Percentiles rank a stretch among this genome's conserved stretches.
Conservation (phyloP, 1,284 basidiomycete species). For the Malassezia vespertilionis region DNA sequence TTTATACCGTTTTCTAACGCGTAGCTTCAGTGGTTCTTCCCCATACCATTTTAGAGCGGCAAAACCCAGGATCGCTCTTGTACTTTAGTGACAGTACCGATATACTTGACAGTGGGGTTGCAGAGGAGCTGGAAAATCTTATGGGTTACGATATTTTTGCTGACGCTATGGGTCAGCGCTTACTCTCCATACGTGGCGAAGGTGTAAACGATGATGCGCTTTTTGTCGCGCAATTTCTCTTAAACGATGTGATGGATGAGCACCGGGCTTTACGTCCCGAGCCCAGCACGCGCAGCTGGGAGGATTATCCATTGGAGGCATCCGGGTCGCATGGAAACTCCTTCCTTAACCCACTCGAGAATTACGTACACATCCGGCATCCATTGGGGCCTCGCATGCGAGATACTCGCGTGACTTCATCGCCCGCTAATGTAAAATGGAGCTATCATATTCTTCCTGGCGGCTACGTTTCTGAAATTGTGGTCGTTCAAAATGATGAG, state of each 20-base stretch:
- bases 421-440: too few relatives aligned
- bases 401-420: too few relatives aligned
- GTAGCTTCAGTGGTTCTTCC: slow-evolving; percentile 10
- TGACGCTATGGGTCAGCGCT: slow-evolving; percentile 24
- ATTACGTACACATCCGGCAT: too few relatives aligned
- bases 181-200: slow-evolving; percentile 23
- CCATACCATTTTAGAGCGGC: slow-evolving; percentile 22
- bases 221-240: slow-evolving; percentile 4
- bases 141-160: slow-evolving; percentile 28
- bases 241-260: too few relatives aligned
- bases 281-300: too few relatives aligned
- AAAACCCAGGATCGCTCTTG: slow-evolving; percentile 23
- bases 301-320: too few relatives aligned
- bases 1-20: too few relatives aligned
- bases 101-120: neutral
- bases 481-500: slow-evolving; percentile 7
- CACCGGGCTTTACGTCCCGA: too few relatives aligned
- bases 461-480: slow-evolving; percentile 4
- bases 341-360: too few relatives aligned
- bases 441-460: slow-evolving; percentile 4
- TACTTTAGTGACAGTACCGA: slow-evolving; percentile 19
- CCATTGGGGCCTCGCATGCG: too few relatives aligned
- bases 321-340: too few relatives aligned
- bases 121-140: slow-evolving; percentile 15
- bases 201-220: slow-evolving; percentile 14